Evolutionary conservation across 2,329 filamentous ascomycete species (phyloP).

Genomic region (Sordariomycetes sp.): DNA sequence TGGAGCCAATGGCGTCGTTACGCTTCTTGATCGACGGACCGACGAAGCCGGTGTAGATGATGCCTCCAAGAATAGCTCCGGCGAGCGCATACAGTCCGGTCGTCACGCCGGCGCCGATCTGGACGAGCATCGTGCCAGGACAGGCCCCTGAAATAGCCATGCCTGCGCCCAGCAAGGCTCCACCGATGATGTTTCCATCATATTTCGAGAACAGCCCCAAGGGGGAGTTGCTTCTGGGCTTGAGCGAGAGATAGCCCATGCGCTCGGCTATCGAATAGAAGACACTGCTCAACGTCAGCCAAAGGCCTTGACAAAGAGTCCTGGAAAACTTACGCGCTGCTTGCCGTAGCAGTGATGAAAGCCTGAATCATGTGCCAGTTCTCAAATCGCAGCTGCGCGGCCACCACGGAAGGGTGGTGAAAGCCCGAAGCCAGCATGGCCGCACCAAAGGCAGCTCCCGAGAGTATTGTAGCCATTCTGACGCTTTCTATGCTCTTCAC

Average conservation of each 20-base stretch:
- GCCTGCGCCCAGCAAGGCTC: slow-evolving; percentile 51
- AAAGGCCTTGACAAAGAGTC: not conserved
- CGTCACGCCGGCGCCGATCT: slow-evolving; percentile 43
- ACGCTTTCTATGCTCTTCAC: too few relatives aligned
- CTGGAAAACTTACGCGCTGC: slow-evolving; percentile 38
- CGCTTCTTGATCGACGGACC: slow-evolving; percentile 20
- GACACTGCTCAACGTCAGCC: not conserved
- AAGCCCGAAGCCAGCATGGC: slow-evolving; percentile 53
- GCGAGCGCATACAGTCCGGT: slow-evolving; percentile 42
- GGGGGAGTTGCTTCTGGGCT: slow-evolving; percentile 4
- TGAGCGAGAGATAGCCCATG: slow-evolving; percentile 2
- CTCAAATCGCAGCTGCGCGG: slow-evolving; percentile 48
- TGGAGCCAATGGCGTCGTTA: slow-evolving; percentile 13
- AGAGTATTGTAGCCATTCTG: slow-evolving; percentile 27
- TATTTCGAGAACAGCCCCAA: slow-evolving; percentile 40
- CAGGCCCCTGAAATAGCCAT: slow-evolving; percentile 59
- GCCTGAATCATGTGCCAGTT: slow-evolving; percentile 59
- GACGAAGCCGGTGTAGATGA: slow-evolving; percentile 38
- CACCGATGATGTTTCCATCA: slow-evolving; percentile 59
- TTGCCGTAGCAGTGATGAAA: slow-evolving; percentile 53
- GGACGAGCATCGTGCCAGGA: slow-evolving; percentile 55
- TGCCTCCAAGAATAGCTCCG: slow-evolving; percentile 47
- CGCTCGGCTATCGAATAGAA: slow-evolving; percentile 4
- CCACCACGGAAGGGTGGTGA: slow-evolving; percentile 48
- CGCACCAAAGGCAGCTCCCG: slow-evolving; percentile 52